phyloP scores from a whole-genome alignment of 2,329 filamentous ascomycete genomes.

The Sporothrix brasiliensis region DNA sequence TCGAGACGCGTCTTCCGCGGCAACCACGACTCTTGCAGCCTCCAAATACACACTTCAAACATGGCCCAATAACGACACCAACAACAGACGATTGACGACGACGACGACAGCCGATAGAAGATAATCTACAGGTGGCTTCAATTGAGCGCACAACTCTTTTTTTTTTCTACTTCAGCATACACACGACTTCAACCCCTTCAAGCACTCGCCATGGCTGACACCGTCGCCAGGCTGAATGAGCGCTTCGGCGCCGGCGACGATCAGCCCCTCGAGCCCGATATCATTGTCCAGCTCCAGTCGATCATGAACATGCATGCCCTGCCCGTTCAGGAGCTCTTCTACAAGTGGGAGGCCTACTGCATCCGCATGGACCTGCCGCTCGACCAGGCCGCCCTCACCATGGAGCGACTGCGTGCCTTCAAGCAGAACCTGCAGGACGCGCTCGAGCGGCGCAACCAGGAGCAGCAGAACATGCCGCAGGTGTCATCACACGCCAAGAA shows the following conservation, averaged over 20 bases:
- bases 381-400: slow-evolving; percentile 60
- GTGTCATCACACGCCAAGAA: slow-evolving; percentile 22
- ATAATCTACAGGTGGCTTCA: no score
- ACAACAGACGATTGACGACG: slow-evolving; percentile 9
- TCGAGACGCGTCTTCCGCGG: slow-evolving; percentile 33
- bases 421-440: slow-evolving; percentile 86
- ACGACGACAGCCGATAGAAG: background rate
- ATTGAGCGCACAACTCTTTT: background rate
- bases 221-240: slow-evolving; percentile 49
- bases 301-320: slow-evolving; percentile 84
- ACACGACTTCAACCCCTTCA: background rate
- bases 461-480: slow-evolving; percentile 8
- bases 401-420: slow-evolving; percentile 73
- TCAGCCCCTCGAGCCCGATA: slow-evolving; percentile 71
- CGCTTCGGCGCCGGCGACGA: slow-evolving; percentile 59
- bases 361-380: slow-evolving; percentile 82
- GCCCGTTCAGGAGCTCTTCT: slow-evolving; percentile 83
- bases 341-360: slow-evolving; percentile 98
- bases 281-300: slow-evolving; percentile 78
- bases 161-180: no score
- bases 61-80: background rate
- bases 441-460: slow-evolving; percentile 57
- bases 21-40: background rate
- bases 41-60: background rate
- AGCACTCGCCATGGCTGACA: slow-evolving; percentile 45